These are phyloP conservation scores for Marasmius sp. DNA, from an alignment of 1,284 basidiomycete genomes.

Conservation along the genomic window DNA sequence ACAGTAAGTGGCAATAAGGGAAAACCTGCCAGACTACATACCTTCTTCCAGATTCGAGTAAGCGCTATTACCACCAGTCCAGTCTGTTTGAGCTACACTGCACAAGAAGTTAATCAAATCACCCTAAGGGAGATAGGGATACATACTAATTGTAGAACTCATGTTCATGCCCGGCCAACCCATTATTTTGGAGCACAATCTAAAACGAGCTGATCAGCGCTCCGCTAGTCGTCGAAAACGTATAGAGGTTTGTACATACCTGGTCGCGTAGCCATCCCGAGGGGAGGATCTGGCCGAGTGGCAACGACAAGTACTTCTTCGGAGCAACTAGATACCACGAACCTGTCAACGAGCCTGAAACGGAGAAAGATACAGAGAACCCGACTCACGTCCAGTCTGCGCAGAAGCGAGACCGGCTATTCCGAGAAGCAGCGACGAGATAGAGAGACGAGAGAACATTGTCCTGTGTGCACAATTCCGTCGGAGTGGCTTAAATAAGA, in stretches of 20 bases:
- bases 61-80: constrained; percentile 49
- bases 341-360: not conserved
- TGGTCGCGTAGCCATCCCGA: constrained; percentile 56
- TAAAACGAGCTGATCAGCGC: constrained; percentile 16
- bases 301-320: constrained; percentile 49
- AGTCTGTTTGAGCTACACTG: constrained; percentile 52
- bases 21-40: constrained; percentile 18
- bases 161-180: constrained; percentile 54
- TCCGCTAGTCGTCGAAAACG: not conserved
- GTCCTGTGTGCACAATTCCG: too few relatives aligned
- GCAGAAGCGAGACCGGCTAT: not conserved
- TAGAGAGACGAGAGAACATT: not conserved
- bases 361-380: not conserved
- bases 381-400: constrained; percentile 2
- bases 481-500: too few relatives aligned
- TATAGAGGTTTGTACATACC: constrained; percentile 24
- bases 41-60: constrained; percentile 60
- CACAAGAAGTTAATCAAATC: not conserved
- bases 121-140: not conserved
- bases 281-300: constrained; percentile 47
- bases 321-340: constrained; percentile 39
- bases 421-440: not conserved
- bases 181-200: constrained; percentile 53
- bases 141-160: constrained; percentile 56
- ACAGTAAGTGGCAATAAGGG: not conserved